These are phyloP conservation scores for Fusarium nodosum DNA, from an alignment of 2,329 filamentous ascomycete genomes.

Conservation along the genomic window DNA sequence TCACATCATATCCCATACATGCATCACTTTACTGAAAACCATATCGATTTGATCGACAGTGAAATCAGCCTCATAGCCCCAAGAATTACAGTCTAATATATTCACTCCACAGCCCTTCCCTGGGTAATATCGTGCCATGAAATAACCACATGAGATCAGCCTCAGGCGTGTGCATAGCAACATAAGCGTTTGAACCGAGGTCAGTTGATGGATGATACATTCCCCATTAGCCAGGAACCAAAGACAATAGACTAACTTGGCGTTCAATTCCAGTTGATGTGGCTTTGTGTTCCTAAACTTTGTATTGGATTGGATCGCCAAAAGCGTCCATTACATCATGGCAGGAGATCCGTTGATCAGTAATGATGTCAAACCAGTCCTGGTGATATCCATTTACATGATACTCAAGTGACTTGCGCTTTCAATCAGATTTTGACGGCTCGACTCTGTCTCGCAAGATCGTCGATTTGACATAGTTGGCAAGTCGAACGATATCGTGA, in stretches of 20 bases:
- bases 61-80: neutral
- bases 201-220: neutral
- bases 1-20: neutral
- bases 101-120: neutral
- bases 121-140: neutral
- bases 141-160: neutral
- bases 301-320: slow-evolving; percentile 22
- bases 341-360: slow-evolving; percentile 14
- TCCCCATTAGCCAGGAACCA: slow-evolving; percentile 11
- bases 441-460: slow-evolving; percentile 11
- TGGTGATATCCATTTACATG: neutral
- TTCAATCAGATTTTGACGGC: neutral
- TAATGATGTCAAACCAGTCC: slow-evolving; percentile 23
- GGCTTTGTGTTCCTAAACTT: slow-evolving; percentile 17
- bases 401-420: neutral
- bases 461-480: slow-evolving; percentile 3
- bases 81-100: neutral
- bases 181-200: neutral
- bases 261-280: neutral
- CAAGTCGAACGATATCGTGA: neutral
- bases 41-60: neutral
- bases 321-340: slow-evolving; percentile 34
- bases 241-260: neutral
- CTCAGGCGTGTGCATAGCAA: slow-evolving; percentile 8
- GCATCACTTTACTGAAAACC: neutral